phyloP scores from a whole-genome alignment of 2,329 filamentous ascomycete species.

The Pezizomycotina sp. region DNA sequence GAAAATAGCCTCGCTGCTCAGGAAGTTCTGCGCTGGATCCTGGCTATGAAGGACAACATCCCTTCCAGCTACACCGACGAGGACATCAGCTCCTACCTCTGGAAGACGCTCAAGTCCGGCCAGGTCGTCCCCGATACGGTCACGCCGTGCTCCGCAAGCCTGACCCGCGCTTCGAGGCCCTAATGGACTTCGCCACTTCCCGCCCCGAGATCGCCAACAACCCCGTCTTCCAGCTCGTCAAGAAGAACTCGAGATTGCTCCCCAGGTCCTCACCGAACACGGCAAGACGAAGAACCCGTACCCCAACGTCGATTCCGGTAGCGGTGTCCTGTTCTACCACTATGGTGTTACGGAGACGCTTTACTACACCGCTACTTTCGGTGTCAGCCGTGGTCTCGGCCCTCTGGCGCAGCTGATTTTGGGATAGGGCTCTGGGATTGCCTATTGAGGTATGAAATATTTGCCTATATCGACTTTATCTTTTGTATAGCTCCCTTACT shows the following conservation, averaged over 20 bases:
- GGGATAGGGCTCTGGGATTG: conserved; percentile 83
- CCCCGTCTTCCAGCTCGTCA: conserved; percentile 84
- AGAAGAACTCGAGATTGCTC: conserved; percentile 86
- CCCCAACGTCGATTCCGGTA: conserved; percentile 88
- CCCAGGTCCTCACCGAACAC: conserved; percentile 77
- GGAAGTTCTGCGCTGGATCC: conserved; percentile 89
- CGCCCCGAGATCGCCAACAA: conserved; percentile 72
- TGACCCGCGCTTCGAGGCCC: conserved; percentile 85
- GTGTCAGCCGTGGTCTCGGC: conserved; percentile 56
- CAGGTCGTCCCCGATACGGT: conserved; percentile 86
- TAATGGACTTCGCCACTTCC: conserved; percentile 85
- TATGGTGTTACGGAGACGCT: conserved; percentile 90
- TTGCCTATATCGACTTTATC: not conserved
- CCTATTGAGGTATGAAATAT: conserved; percentile 53
- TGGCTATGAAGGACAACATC: conserved; percentile 86
- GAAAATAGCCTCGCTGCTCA: conserved; percentile 62
- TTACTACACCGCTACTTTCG: conserved; percentile 70
- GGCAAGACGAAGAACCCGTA: conserved; percentile 98
- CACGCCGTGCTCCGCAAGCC: conserved; percentile 94
- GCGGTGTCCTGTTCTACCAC: conserved; percentile 91
- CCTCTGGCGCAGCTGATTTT: conserved; percentile 87
- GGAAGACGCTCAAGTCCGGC: conserved; percentile 81
- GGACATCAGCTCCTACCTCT: conserved; percentile 78
- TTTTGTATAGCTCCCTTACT: conserved; percentile 1
- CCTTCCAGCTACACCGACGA: conserved; percentile 59